Base-by-base conservation (phyloP, 2,329 filamentous ascomycete genomes). In the Cladophialophora exuberans region DNA sequence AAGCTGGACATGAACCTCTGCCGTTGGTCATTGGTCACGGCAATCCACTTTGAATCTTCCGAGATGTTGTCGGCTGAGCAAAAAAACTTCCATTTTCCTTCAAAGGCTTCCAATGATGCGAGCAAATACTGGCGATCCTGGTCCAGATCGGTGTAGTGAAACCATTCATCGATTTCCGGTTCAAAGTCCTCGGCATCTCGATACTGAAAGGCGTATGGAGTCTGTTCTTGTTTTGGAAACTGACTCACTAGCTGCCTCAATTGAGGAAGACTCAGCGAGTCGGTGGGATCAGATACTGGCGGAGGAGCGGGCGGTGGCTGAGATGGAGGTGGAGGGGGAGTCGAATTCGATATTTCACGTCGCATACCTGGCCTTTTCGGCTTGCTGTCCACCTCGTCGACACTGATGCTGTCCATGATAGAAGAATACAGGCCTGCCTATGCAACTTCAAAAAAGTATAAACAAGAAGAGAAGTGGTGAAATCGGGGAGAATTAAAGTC, bases 161-260 rank as follows among this genome's bases (percentile, higher is more conserved):
- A 99, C 94, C 94, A 99, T 74, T 99, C 94, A 69, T 97, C 90
- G 43, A 99, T 80, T 76, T 99, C 94, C 61, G 94, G 90, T 15
- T 89, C 84, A 64, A 96, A 87, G 0, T 84, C 77, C 18, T 86
- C 85, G 52, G 82, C 81, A 70, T 93, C 88, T 22, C 82, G 76
- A 73, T 93, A 93, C 60, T 83, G 83, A 69, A 96, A 99, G 57
- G 94, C 91, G 76, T 99, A 99, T 9, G 85, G 84, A 38, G 81
- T 78, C 45, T 87, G 82, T 62, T 91, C 88, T 47, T 79, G 69
- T 60, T 83, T 83, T 13, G 87, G 87, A 63, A 90, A 84, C 56
- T 92, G 88, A 59, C 84, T 83, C 15, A 92, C 86, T 50, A 92
- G 82, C 62, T 83, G 84, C 61, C 84, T 82, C 45, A 93, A 77